Base-by-base conservation (phyloP, 352 stramenopile species). In the Phytophthora melonis region DNA sequence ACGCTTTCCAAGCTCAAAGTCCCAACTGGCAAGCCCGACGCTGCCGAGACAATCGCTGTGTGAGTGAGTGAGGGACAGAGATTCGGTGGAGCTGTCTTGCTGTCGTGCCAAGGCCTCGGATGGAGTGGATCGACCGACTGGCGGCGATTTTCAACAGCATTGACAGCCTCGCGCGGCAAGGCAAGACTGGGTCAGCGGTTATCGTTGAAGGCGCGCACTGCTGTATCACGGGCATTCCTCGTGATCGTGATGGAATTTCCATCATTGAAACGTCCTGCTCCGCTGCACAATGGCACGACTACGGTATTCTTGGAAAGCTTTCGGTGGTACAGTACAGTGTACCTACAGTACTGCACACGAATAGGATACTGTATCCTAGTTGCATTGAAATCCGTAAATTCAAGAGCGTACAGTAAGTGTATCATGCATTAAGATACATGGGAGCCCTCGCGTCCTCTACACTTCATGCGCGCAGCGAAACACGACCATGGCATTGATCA, bases 141-240 rank as follows among this genome's bases (percentile, higher is more conserved):
- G 56, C 53, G 57, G n/a, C 21, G 27, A 52, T 36, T 13, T 66
- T 65, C 45, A 58, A 49, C 58, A n/a, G 47, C 25, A 7, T 13
- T 27, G 58, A 62, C 49, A 67, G 58, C 32, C 21, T 59, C 34
- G 25, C 36, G 49, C 21, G 13, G 45, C 27, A 63, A 63, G 27
- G 58, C 39, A 30, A 5, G 27, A 30, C 27, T 30, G 27, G 27
- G 27, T 30, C 27, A 65, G 23, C 54, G 32, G 49, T 36, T 52
- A 72, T 72, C 50, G 30, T 69, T 69, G 67, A 74, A 74, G 39
- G 21, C 39, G 21, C 23, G 56, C 39, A 39, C 9, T 61, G 60
- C 19, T 5, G 67, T 41, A 64, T 63, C 30, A 59, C 34, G 62
- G 3, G 16, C 39, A 32, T 58, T 58, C 16, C 25, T 14, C 19